phyloP scores from a whole-genome alignment of 495 filamentous ascomycete species.

The Aspergillus hancockii region DNA sequence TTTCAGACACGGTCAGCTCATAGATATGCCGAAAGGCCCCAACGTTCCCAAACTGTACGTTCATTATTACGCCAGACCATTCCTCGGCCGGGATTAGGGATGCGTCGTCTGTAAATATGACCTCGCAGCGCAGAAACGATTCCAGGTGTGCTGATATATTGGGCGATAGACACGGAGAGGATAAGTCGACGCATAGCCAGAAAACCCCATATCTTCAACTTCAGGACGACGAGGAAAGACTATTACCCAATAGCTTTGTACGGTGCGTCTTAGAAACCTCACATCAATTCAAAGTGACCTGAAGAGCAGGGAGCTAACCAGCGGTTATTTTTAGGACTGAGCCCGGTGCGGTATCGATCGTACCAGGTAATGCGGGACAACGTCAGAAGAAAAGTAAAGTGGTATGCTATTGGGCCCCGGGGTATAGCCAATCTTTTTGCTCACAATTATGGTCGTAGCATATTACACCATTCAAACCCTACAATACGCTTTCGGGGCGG shows the following conservation, averaged over 20 bases:
- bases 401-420: slow-evolving; percentile 1
- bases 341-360: slow-evolving; percentile 22
- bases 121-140: slow-evolving; percentile 9
- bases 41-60: slow-evolving; percentile 19
- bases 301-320: slow-evolving; percentile 1
- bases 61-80: slow-evolving; percentile 26
- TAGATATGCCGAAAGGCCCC: slow-evolving; percentile 36
- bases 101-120: slow-evolving; percentile 32
- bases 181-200: slow-evolving; percentile 11
- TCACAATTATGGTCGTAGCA: slow-evolving; percentile 9
- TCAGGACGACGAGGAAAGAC: slow-evolving; percentile 21
- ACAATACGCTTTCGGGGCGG: slow-evolving; percentile 33
- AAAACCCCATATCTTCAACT: background rate
- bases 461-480: slow-evolving; percentile 24
- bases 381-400: slow-evolving; percentile 11
- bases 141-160: slow-evolving; percentile 11
- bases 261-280: slow-evolving; percentile 5
- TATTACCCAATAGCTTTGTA: slow-evolving; percentile 18
- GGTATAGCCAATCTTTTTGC: background rate
- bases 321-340: slow-evolving; percentile 15
- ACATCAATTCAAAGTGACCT: background rate
- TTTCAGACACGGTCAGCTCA: slow-evolving; percentile 17
- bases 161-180: slow-evolving; percentile 8
- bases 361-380: slow-evolving; percentile 20
- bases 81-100: slow-evolving; percentile 28